A percentile compares a stretch with the other conserved stretches of the same genome.
Evolutionary conservation across 73 alveolate genomes (phyloP).

Genomic region (Paramecium biaurelia): DNA sequence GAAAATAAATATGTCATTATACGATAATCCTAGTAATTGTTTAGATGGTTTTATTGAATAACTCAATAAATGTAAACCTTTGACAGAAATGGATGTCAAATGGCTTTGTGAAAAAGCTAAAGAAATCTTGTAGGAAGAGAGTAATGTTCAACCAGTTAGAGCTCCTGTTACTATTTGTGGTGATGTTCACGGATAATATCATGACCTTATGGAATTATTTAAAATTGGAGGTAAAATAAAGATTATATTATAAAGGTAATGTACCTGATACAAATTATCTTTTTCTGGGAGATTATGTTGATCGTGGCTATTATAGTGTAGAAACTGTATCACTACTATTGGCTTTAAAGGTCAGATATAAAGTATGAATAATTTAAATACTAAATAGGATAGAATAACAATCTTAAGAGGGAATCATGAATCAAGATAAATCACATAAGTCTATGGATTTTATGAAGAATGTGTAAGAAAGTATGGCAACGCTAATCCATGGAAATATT

Average conservation of each 20-base stretch:
- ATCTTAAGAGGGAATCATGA: conserved; percentile 96
- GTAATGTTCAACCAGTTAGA: background rate
- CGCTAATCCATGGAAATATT: conserved; percentile 82
- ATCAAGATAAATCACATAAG: conserved; percentile 81
- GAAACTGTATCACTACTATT: background rate
- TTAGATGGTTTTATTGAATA: conserved; percentile 60
- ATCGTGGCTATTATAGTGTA: conserved; percentile 61
- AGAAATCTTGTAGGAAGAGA: background rate
- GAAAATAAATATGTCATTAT: background rate
- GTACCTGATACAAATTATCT: conserved; percentile 72
- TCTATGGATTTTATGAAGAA: conserved; percentile 85
- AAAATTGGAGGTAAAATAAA: conserved; percentile 69
- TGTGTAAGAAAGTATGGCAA: conserved; percentile 79
- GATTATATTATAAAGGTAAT: background rate
- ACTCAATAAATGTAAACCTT: conserved; percentile 70
- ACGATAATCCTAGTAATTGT: conserved; percentile 15
- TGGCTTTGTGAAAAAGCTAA: conserved; percentile 80
- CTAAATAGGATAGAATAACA: conserved; percentile 77
- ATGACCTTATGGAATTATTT: conserved; percentile 88
- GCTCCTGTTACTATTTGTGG: background rate
- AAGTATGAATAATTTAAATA: background rate
- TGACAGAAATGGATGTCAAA: conserved; percentile 89
- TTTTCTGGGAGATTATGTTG: conserved; percentile 86
- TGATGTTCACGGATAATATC: conserved; percentile 88
- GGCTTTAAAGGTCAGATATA: background rate